Conservation (phyloP, 495 filamentous ascomycete genomes). For the Aspergillus diversus region DNA sequence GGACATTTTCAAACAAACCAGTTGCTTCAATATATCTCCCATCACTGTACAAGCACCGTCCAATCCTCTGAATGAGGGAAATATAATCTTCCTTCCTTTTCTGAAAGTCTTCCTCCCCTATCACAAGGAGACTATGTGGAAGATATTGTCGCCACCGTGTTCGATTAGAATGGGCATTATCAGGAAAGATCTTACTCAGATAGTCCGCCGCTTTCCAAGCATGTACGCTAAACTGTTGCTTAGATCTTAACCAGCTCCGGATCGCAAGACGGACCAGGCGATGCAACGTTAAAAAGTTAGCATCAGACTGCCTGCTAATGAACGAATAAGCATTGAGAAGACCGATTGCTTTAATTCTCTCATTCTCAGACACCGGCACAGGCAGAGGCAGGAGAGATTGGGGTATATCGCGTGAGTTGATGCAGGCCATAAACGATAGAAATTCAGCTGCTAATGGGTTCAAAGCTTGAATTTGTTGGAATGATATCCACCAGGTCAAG, state of each 20-base stretch:
- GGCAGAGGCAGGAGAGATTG: slow-evolving; percentile 31
- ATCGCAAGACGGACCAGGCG: slow-evolving; percentile 28
- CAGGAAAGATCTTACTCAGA: neutral
- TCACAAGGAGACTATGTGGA: slow-evolving; percentile 5
- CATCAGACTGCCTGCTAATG: slow-evolving; percentile 16
- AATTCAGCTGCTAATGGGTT: slow-evolving; percentile 37
- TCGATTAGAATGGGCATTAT: neutral
- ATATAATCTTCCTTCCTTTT: neutral
- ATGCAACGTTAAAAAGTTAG: slow-evolving; percentile 20
- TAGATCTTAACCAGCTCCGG: slow-evolving; percentile 21
- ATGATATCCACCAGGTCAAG: slow-evolving; percentile 58
- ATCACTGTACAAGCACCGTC: neutral
- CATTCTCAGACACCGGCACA: slow-evolving; percentile 5
- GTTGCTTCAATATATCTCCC: neutral
- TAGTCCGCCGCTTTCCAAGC: neutral
- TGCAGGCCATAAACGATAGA: slow-evolving; percentile 47
- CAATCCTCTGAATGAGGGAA: neutral
- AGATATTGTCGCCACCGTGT: slow-evolving; percentile 9
- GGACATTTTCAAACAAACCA: neutral
- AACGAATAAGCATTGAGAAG: slow-evolving; percentile 30
- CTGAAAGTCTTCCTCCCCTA: neutral
- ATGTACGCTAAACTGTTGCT: neutral
- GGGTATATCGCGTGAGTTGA: slow-evolving; percentile 36
- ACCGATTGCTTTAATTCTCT: slow-evolving; percentile 23
- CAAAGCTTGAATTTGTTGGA: slow-evolving; percentile 45